Percentiles rank a stretch among this genome's conserved stretches.
These are phyloP conservation scores for Scutellaria minor DNA, from an alignment of 257 asterid species.

Conservation along the genomic window DNA sequence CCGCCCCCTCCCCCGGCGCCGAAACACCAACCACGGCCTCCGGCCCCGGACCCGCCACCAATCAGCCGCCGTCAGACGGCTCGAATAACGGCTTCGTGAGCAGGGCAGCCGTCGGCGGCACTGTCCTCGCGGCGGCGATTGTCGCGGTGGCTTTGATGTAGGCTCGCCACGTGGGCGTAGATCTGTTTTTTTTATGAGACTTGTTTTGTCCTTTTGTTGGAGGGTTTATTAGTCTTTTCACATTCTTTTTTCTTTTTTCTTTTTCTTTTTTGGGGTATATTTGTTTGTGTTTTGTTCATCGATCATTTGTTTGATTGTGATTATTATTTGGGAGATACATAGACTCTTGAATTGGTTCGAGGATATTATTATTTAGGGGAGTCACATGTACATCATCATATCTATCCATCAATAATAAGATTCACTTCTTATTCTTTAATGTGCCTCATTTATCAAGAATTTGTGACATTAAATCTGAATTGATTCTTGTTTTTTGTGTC, in stretches of 20 bases:
- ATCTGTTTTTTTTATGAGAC: constrained; percentile 39
- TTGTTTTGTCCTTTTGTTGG: constrained; percentile 40
- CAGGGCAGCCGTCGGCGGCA: constrained; percentile 60
- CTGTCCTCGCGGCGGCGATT: constrained; percentile 57
- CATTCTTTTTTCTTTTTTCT: not conserved
- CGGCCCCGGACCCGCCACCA: constrained; percentile 36
- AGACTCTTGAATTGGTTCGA: constrained; percentile 30
- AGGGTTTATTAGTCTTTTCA: constrained; percentile 21
- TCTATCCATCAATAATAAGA: constrained; percentile 30
- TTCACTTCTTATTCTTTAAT: constrained; percentile 35
- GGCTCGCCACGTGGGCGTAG: constrained; percentile 41
- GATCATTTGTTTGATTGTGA: constrained; percentile 37
- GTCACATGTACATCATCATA: constrained; percentile 47
- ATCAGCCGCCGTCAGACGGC: constrained; percentile 46
- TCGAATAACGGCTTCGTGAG: constrained; percentile 46
- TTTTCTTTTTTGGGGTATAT: constrained; percentile 4
- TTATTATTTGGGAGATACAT: constrained; percentile 41
- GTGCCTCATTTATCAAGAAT: not conserved
- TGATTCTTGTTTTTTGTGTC: not conserved
- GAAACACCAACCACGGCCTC: constrained; percentile 11
- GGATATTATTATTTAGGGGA: constrained; percentile 28
- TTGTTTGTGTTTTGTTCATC: constrained; percentile 27
- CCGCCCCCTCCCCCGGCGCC: constrained; percentile 42
- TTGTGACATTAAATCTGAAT: not conserved
- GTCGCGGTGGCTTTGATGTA: constrained; percentile 68